phyloP scores from a whole-genome alignment of 768 basidiomycete species.

The Pulveroboletus sp. region DNA sequence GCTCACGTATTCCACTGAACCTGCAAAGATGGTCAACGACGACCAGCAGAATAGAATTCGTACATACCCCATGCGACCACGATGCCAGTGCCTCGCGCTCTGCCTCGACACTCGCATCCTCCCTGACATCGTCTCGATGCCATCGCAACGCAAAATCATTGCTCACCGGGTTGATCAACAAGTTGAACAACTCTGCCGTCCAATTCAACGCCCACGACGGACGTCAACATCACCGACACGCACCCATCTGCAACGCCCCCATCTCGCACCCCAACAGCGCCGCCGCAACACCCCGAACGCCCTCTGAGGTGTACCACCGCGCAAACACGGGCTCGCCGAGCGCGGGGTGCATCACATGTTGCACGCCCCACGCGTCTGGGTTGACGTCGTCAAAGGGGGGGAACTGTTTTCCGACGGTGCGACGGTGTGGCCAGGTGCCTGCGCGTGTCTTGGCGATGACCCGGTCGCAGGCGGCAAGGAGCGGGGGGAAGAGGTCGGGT shows the following conservation, averaged over 20 bases:
- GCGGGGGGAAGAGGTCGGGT: slow-evolving; percentile 33
- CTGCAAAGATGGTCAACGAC: slow-evolving; percentile 29
- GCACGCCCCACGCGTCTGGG: slow-evolving; percentile 78
- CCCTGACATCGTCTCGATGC: slow-evolving; percentile 75
- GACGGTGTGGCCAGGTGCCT: slow-evolving; percentile 62
- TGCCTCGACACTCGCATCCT: slow-evolving; percentile 55
- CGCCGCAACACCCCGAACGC: slow-evolving; percentile 41
- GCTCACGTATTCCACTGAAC: slow-evolving; percentile 81
- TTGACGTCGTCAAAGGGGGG: slow-evolving; percentile 61
- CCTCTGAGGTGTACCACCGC: slow-evolving; percentile 63
- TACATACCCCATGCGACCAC: slow-evolving; percentile 64
- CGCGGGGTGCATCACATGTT: slow-evolving; percentile 79
- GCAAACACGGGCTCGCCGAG: slow-evolving; percentile 59
- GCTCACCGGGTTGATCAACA: slow-evolving; percentile 64
- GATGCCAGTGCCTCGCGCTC: slow-evolving; percentile 53
- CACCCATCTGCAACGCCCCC: slow-evolving; percentile 70
- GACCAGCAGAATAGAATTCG: neutral
- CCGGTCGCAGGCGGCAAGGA: slow-evolving; percentile 51
- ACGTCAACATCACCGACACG: neutral
- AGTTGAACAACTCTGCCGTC: slow-evolving; percentile 62
- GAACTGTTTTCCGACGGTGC: slow-evolving; percentile 77
- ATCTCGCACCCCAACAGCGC: slow-evolving; percentile 55
- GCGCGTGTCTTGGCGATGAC: slow-evolving; percentile 52
- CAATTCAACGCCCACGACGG: too few species aligned
- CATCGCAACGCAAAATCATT: slow-evolving; percentile 74